Base-by-base conservation (phyloP, 768 basidiomycete species). In the Pleurotus platypus region DNA sequence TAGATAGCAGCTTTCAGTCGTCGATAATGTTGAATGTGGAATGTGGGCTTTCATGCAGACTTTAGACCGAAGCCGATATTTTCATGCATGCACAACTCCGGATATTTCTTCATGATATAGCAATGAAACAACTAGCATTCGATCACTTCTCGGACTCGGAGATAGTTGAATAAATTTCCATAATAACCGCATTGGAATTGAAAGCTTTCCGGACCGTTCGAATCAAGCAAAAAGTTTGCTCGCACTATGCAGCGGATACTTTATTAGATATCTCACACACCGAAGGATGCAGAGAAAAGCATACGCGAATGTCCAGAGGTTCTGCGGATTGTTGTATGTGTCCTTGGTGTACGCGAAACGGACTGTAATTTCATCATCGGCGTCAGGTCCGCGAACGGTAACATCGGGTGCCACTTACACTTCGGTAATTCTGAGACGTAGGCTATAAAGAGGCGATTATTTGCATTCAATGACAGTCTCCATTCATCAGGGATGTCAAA, bases 261-360 rank as follows among this genome's bases (percentile, higher is more conserved):
- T n/a, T 18, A 56, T 49, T 15, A 38, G 11, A 7, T 8, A 15
- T 1, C 24, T 18, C 5, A 11, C 30, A 35, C 30, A 4, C 13
- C 5, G 4, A 49, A 27, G n/a, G 37, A 16, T 15, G 13, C 1
- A 55, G n/a, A 13, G n/a, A 42, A 22, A 73, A 35, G 30, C 76
- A 55, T 70, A 83, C 82, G 80, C 80, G 54, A 81, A 84, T 5
- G 62, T 69, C 83, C 84, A 86, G 11, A 86, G 67, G 57, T 78
- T 81, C 55, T 84, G 80, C 0, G 84, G 84, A 63, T 85, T 78
- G 67, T 83, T 86, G 72, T 84, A 86, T 3, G 84, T 86, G 22
- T 83, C 81, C 46, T 67, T 69, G 1, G 84, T 85, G 64, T 85
- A 86, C 9, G 81, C 72, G 70, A 85, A 86, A 35, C 82, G 81